Conservation (phyloP, 208 protist species). For the Trypanosoma rangeli region DNA sequence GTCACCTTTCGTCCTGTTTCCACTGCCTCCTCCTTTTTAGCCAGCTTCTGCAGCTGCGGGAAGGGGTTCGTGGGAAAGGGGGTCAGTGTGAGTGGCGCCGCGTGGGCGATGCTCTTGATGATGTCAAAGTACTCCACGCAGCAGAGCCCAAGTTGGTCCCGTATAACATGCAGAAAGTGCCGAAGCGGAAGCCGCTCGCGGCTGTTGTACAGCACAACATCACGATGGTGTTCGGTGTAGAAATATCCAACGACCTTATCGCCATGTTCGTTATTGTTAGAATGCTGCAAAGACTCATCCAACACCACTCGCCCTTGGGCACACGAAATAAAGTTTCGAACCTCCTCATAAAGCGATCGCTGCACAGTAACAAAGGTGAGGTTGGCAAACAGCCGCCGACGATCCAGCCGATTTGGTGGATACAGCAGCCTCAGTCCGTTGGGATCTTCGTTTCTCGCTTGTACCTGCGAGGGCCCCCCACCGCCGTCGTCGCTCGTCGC, state of each 20-base stretch:
- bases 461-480: background rate
- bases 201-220: constrained; percentile 63
- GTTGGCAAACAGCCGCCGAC: constrained; percentile 45
- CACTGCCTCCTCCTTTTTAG: background rate
- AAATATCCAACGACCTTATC: constrained; percentile 36
- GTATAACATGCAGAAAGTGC: constrained; percentile 34
- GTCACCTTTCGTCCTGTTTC: background rate
- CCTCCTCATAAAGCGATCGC: constrained; percentile 55
- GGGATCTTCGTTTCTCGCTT: background rate
- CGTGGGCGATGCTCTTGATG: constrained; percentile 38
- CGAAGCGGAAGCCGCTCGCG: constrained; percentile 46
- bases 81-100: constrained; percentile 20
- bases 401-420: constrained; percentile 36
- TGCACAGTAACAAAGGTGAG: constrained; percentile 67
- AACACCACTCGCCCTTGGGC: constrained; percentile 46
- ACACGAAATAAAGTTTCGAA: constrained; percentile 43
- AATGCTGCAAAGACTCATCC: constrained; percentile 37
- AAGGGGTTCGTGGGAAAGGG: constrained; percentile 8
- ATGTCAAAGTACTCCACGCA: constrained; percentile 58
- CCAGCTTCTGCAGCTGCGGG: background rate
- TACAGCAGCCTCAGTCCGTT: constrained; percentile 15
- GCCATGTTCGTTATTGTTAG: constrained; percentile 7
- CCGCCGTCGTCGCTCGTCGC: background rate
- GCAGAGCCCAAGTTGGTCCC: constrained; percentile 35
- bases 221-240: constrained; percentile 32